phyloP scores from a whole-genome alignment of 2,329 filamentous ascomycete species.

The Tothia fuscella region DNA sequence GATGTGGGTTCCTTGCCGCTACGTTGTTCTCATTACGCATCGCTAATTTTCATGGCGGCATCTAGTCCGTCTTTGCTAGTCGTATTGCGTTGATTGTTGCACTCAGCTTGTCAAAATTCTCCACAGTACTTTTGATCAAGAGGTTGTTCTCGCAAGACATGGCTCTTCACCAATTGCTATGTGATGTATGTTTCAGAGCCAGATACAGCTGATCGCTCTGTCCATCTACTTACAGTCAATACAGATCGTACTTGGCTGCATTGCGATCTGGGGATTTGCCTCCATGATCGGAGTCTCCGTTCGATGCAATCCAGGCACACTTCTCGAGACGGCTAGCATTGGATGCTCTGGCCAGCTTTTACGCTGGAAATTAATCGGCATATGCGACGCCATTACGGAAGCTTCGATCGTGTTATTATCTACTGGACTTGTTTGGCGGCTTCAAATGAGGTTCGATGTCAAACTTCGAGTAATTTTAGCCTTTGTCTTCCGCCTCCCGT shows the following conservation, averaged over 20 bases:
- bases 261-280: slow-evolving; percentile 16
- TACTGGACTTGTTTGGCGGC: slow-evolving; percentile 7
- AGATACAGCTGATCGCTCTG: neutral
- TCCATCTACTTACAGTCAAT: neutral
- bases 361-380: slow-evolving; percentile 11
- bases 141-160: slow-evolving; percentile 21
- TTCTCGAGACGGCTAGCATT: slow-evolving; percentile 4
- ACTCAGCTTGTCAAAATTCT: slow-evolving; percentile 19
- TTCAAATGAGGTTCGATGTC: slow-evolving; percentile 11
- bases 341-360: slow-evolving; percentile 7
- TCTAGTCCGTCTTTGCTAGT: slow-evolving; percentile 13
- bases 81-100: slow-evolving; percentile 13
- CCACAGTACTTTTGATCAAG: slow-evolving; percentile 19
- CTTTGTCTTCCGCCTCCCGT: slow-evolving; percentile 11
- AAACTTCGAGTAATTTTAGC: slow-evolving; percentile 11
- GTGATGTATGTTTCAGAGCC: slow-evolving; percentile 15
- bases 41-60: neutral
- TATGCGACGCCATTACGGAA: slow-evolving; percentile 10
- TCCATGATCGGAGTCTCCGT: slow-evolving; percentile 16
- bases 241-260: slow-evolving; percentile 12
- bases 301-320: slow-evolving; percentile 13
- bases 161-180: slow-evolving; percentile 16
- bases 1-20: neutral
- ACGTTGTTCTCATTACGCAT: neutral
- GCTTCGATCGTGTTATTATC: slow-evolving; percentile 9